A percentile compares a stretch with the other conserved stretches of the same genome.
phyloP scores from a whole-genome alignment of 805 yeast species.

The Ogataea trehalophila region DNA sequence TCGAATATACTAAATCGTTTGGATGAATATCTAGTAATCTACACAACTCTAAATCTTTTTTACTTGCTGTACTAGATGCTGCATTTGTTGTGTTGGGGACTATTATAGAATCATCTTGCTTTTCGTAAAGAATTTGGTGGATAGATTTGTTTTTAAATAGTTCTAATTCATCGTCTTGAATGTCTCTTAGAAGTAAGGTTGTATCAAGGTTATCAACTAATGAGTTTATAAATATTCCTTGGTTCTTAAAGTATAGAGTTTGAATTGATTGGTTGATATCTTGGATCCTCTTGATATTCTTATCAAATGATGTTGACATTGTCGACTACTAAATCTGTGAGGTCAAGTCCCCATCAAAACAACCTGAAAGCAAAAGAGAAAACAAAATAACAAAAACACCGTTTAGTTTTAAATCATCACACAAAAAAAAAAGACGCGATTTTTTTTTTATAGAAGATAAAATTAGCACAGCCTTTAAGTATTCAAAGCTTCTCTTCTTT shows the following conservation, averaged over 20 bases:
- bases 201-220: slow-evolving; percentile 17
- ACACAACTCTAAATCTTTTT: slow-evolving; percentile 1
- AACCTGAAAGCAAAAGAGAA: not conserved
- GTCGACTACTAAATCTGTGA: not conserved
- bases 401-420: not conserved
- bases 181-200: slow-evolving; percentile 19
- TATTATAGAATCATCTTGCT: slow-evolving; percentile 4
- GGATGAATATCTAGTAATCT: not conserved
- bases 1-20: not conserved
- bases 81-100: not conserved
- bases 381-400: not conserved
- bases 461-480: not conserved
- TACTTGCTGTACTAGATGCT: not conserved
- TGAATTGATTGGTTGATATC: slow-evolving; percentile 20
- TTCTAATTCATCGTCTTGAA: slow-evolving; percentile 17
- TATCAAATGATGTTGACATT: slow-evolving; percentile 9
- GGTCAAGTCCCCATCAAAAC: not conserved
- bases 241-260: slow-evolving; percentile 14
- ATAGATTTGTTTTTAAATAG: slow-evolving; percentile 16
- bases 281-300: slow-evolving; percentile 10
- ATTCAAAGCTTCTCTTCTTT: no score
- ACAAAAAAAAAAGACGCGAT: not conserved
- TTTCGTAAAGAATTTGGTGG: slow-evolving; percentile 19
- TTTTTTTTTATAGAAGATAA: no score
- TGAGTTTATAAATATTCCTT: slow-evolving; percentile 22